Evolutionary conservation across 1,139 yeast species (phyloP).

Genomic region (Geotrichum restrictum): DNA sequence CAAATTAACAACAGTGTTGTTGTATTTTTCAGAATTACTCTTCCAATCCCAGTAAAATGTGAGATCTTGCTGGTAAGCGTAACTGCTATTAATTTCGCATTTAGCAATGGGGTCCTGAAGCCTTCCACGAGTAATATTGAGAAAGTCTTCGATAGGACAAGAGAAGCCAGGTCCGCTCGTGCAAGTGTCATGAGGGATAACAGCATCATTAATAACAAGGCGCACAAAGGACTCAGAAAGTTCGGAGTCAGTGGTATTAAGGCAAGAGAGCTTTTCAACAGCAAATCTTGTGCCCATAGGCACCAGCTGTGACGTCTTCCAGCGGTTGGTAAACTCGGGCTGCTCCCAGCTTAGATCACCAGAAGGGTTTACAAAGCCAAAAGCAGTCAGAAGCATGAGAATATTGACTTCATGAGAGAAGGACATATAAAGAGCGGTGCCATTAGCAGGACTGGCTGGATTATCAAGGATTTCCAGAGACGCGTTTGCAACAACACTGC

Average conservation of each 20-base stretch:
- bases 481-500: conserved; percentile 52
- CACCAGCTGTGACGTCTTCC: conserved; percentile 46
- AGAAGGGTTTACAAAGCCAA: conserved; percentile 48
- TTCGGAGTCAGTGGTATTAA: conserved; percentile 23
- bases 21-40: conserved; percentile 11
- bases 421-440: conserved; percentile 41
- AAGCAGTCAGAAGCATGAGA: conserved; percentile 47
- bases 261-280: conserved; percentile 50
- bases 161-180: conserved; percentile 60
- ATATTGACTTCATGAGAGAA: conserved; percentile 63
- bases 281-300: conserved; percentile 59
- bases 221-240: conserved; percentile 44
- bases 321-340: conserved; percentile 44
- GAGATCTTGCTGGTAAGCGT: conserved; percentile 8
- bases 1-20: conserved; percentile 4
- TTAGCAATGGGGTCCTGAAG: conserved; percentile 6
- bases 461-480: conserved; percentile 43
- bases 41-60: conserved; percentile 24
- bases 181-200: conserved; percentile 53
- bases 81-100: conserved; percentile 12
- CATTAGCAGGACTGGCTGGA: conserved; percentile 38
- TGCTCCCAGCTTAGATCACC: conserved; percentile 38
- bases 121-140: conserved; percentile 4
- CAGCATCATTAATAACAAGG: conserved; percentile 56
- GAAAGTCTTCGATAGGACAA: conserved; percentile 47